phyloP scores from a whole-genome alignment of 768 basidiomycete genomes.

The Tricholoma flavovirens region DNA sequence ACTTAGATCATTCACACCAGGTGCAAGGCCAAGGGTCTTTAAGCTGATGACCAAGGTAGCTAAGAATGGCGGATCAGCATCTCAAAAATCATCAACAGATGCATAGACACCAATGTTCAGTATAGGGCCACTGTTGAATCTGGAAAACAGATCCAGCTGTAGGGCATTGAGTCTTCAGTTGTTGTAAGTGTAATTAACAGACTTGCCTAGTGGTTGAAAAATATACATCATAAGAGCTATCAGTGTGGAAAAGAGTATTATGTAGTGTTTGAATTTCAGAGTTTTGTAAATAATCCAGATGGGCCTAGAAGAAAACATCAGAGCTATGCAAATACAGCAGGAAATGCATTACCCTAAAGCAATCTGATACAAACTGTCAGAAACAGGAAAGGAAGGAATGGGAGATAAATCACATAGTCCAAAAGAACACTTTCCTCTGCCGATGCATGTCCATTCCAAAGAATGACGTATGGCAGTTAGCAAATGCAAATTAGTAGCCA shows the following conservation, averaged over 20 bases:
- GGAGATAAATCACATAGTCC: slow-evolving; percentile 40
- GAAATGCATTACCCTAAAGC: slow-evolving; percentile 35
- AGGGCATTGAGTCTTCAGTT: slow-evolving; percentile 1
- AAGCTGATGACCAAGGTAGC: slow-evolving; percentile 32
- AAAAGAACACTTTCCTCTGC: slow-evolving; percentile 59
- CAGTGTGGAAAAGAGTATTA: slow-evolving; percentile 48
- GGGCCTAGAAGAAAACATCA: slow-evolving; percentile 30
- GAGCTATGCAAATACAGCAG: background rate
- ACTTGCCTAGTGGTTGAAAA: slow-evolving; percentile 54
- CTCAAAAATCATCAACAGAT: no score
- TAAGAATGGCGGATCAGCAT: no score
- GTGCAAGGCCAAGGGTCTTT: slow-evolving; percentile 39
- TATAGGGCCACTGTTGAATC: slow-evolving; percentile 24
- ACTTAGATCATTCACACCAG: slow-evolving; percentile 38
- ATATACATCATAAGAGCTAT: slow-evolving; percentile 40
- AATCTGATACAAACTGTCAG: no score
- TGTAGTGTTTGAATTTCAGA: slow-evolving; percentile 44
- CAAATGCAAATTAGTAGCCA: background rate
- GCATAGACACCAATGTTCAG: slow-evolving; percentile 13
- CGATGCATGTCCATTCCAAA: slow-evolving; percentile 45
- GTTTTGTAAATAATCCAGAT: slow-evolving; percentile 38
- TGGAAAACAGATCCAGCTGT: slow-evolving; percentile 40
- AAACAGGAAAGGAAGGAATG: no score
- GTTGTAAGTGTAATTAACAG: slow-evolving; percentile 21
- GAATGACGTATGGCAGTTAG: slow-evolving; percentile 55